A percentile compares a stretch with the other conserved stretches of the same genome.
phyloP scores from a whole-genome alignment of 352 stramenopile species.

The Halophytophthora batemanensis region DNA sequence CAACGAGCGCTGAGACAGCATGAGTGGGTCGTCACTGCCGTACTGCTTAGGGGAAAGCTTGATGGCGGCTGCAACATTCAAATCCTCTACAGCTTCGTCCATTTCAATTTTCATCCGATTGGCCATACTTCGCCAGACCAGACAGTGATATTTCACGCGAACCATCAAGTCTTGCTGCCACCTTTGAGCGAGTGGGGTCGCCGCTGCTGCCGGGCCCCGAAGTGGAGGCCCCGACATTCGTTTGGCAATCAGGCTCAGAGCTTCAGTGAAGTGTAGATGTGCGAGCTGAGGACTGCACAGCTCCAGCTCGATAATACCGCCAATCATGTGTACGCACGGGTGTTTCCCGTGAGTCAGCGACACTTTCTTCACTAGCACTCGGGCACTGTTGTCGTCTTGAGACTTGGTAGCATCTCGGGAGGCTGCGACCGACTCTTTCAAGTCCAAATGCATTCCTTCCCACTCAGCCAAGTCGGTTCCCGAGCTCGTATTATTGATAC shows the following conservation, averaged over 20 bases:
- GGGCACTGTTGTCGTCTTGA: slow-evolving; percentile 5
- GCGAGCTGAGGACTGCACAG: slow-evolving; percentile 36
- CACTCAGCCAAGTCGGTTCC: slow-evolving; percentile 11
- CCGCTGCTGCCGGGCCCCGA: slow-evolving; percentile 13
- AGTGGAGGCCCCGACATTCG: not conserved
- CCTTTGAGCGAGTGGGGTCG: slow-evolving; percentile 1
- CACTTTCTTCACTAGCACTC: slow-evolving; percentile 22
- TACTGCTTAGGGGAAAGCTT: slow-evolving; percentile 14
- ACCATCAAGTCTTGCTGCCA: slow-evolving; percentile 39
- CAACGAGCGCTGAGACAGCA: slow-evolving; percentile 41
- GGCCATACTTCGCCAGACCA: slow-evolving; percentile 47
- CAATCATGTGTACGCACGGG: slow-evolving; percentile 46
- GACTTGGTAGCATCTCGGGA: no score
- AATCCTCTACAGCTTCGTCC: slow-evolving; percentile 44
- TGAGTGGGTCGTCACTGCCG: slow-evolving; percentile 24
- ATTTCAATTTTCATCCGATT: slow-evolving; percentile 46
- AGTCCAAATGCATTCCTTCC: slow-evolving; percentile 37
- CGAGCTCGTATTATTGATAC: slow-evolving; percentile 1
- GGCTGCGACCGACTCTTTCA: not conserved
- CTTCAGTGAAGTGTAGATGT: slow-evolving; percentile 39
- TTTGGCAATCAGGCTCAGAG: slow-evolving; percentile 29
- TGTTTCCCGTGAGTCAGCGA: slow-evolving; percentile 19
- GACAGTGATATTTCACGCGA: slow-evolving; percentile 46
- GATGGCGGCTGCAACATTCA: slow-evolving; percentile 42
- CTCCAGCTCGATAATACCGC: slow-evolving; percentile 49